Base-by-base conservation (phyloP, 345 rosid genomes). In the Firmiana major region DNA sequence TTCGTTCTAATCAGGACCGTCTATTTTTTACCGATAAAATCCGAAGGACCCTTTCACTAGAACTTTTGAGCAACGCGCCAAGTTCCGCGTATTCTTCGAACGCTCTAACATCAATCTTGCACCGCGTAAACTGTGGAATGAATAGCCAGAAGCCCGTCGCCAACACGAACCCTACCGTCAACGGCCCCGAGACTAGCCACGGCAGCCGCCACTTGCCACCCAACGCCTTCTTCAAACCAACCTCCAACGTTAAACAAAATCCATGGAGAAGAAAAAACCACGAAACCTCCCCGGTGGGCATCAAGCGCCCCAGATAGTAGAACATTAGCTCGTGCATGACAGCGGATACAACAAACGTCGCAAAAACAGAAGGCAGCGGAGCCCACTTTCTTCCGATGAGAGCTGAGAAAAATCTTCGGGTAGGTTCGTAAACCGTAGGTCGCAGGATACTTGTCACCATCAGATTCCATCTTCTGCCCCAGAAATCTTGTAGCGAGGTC, bases 391-490 rank as follows among this genome's bases (percentile, higher is more conserved):
- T 60, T 3, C 90, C 90, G 2, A 82, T 24, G 34, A 76, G 11
- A 1, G 60, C 54, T 0, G 84, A 60, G 43, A 57, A 48, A 34
- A 81, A 2, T 1, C 76, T 9, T 0, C 82, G 75, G 19, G 26
- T 71, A 0, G 94, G 94, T 13, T 87, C 84, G 73, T 90, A 90
- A 0, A 93, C 88, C 11, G 97, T 84, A 1, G 91, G 90, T 19
- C 82, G 88, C 0, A 93, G 72, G 82, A 91, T 90, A 5, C 84
- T 42, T 0, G 86, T 40, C 73, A 90, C 94, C 87, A 79, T 82
- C 28, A 93, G 78, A 80, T 93, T 93, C 94, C 97, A 90, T 79
- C 93, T 81, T 45, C 71, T 81, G 6, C 97, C 94, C 98, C 93
- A 91, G 22, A 93, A 91, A 49, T 93, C 94, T 8, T 91, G 97